phyloP scores from a whole-genome alignment of 495 filamentous ascomycete genomes.

The Aspergillus taichungensis region DNA sequence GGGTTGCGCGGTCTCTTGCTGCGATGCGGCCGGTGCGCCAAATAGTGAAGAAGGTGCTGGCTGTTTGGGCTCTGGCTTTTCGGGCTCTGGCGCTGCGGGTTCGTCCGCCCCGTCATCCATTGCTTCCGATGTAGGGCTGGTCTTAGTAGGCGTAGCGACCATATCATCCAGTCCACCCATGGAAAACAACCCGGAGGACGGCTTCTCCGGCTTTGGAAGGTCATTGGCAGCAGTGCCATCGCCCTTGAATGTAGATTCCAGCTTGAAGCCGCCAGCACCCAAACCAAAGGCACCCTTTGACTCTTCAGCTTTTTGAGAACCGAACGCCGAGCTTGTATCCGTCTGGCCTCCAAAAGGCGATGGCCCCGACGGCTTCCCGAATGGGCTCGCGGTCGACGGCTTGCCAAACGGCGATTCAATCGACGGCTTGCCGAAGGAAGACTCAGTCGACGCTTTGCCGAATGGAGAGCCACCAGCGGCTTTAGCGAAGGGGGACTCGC shows the following conservation, averaged over 20 bases:
- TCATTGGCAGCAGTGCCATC: slow-evolving; percentile 59
- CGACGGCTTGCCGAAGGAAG: slow-evolving; percentile 6
- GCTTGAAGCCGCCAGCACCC: slow-evolving; percentile 49
- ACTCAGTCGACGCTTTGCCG: slow-evolving; percentile 12
- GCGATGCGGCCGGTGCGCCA: slow-evolving; percentile 17
- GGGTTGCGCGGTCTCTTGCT: neutral
- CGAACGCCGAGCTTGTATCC: slow-evolving; percentile 24
- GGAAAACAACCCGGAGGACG: slow-evolving; percentile 27
- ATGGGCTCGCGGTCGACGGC: slow-evolving; percentile 8
- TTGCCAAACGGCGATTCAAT: slow-evolving; percentile 11
- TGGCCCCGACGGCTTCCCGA: slow-evolving; percentile 10
- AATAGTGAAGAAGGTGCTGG: slow-evolving; percentile 43
- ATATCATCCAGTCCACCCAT: slow-evolving; percentile 24
- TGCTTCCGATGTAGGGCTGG: slow-evolving; percentile 17
- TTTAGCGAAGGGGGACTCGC: slow-evolving; percentile 11
- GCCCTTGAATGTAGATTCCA: slow-evolving; percentile 73
- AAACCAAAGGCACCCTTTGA: slow-evolving; percentile 44
- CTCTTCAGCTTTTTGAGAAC: slow-evolving; percentile 26
- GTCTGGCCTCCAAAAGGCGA: slow-evolving; percentile 23
- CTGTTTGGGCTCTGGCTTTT: slow-evolving; percentile 14
- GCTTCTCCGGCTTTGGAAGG: slow-evolving; percentile 39
- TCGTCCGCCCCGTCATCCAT: slow-evolving; percentile 36
- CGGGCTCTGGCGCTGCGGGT: slow-evolving; percentile 7
- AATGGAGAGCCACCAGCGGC: slow-evolving; percentile 21
- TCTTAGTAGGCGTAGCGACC: slow-evolving; percentile 18